These are phyloP conservation scores for Penicillium freii DNA, from an alignment of 2,329 filamentous ascomycete genomes.

Conservation along the genomic window DNA sequence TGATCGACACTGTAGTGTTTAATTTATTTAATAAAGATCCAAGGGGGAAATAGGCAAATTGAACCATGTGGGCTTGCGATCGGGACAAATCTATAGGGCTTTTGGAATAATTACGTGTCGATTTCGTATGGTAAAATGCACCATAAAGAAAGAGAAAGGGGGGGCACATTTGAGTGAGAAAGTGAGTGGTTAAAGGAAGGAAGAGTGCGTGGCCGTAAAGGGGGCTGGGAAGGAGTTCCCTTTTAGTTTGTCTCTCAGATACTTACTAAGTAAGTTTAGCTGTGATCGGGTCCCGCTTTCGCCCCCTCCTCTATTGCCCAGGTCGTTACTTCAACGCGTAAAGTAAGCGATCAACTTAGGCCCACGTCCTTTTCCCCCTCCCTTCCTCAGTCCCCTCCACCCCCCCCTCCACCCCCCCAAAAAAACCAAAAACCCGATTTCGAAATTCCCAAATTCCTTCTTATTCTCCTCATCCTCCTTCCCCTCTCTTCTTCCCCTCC, in stretches of 20 bases:
- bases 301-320: conserved; percentile 15
- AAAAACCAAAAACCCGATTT: conserved; percentile 13
- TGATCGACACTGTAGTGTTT: conserved; percentile 9
- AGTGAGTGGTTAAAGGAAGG: conserved; percentile 16
- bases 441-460: conserved; percentile 23
- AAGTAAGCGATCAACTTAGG: conserved; percentile 25
- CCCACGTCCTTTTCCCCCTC: conserved; percentile 21
- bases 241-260: neutral
- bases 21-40: conserved; percentile 8
- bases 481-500: conserved; percentile 19
- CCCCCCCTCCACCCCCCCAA: conserved; percentile 14
- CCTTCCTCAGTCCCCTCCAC: conserved; percentile 9
- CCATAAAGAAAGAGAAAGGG: conserved; percentile 8
- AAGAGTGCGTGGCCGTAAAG: conserved; percentile 24
- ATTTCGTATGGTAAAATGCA: conserved; percentile 18
- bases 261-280: neutral
- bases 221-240: conserved; percentile 6
- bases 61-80: conserved; percentile 16
- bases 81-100: conserved; percentile 12
- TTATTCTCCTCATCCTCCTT: conserved; percentile 21
- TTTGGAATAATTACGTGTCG: conserved; percentile 21
- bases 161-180: conserved; percentile 1
- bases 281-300: conserved; percentile 19
- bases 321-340: conserved; percentile 13
- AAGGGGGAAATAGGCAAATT: neutral